phyloP scores from a whole-genome alignment of 495 filamentous ascomycete species.

The Neurospora africana region DNA sequence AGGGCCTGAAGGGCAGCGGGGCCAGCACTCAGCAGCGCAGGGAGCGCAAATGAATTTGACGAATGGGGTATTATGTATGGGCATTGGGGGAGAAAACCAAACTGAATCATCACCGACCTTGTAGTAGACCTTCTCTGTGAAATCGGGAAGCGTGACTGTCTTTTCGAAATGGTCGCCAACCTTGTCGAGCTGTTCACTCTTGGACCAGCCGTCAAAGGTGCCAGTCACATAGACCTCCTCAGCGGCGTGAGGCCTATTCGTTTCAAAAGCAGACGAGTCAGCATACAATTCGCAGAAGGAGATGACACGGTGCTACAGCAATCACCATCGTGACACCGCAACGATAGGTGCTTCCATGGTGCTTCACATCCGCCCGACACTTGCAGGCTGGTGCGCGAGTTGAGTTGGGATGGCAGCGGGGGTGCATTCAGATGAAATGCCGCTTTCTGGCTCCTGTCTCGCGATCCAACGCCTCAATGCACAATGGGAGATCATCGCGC shows the following conservation, averaged over 20 bases:
- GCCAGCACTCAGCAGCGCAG: not conserved
- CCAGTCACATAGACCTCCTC: constrained; percentile 90
- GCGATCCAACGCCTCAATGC: constrained; percentile 3
- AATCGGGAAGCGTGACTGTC: constrained; percentile 55
- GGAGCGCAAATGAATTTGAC: not conserved
- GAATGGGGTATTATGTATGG: not conserved
- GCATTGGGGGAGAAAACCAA: not conserved
- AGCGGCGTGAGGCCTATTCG: constrained; percentile 58
- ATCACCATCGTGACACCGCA: constrained; percentile 11
- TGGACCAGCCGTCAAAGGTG: constrained; percentile 89
- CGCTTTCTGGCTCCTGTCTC: constrained; percentile 1
- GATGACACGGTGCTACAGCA: not conserved
- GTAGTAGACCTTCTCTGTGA: constrained; percentile 61
- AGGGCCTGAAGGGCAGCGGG: not conserved
- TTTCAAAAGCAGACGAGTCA: constrained; percentile 8
- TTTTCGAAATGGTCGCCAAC: constrained; percentile 63
- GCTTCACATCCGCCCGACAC: constrained; percentile 11
- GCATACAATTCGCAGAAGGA: constrained; percentile 4
- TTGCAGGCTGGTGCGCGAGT: not conserved
- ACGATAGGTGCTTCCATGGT: not conserved
- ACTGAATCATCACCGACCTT: constrained; percentile 51
- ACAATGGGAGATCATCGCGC: not conserved
- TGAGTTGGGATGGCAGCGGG: constrained; percentile 1
- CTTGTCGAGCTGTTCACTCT: constrained; percentile 70
- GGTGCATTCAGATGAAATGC: constrained; percentile 3